phyloP scores from a whole-genome alignment of 371 early-diverging fungal species.

The Apophysomyces variabilis region DNA sequence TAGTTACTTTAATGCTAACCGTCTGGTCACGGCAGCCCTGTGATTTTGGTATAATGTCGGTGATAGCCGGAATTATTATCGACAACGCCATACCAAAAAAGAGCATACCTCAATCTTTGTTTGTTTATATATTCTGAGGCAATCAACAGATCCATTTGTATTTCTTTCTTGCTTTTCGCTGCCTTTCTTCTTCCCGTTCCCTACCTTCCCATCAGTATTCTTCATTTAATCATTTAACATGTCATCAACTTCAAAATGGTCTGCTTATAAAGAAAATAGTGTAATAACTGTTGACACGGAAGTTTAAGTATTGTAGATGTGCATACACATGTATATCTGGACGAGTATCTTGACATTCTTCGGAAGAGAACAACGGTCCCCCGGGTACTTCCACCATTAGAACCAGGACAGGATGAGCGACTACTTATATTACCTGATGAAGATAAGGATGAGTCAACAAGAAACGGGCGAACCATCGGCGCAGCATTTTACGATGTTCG shows the following conservation, averaged over 20 bases:
- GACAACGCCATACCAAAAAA: too few relatives aligned
- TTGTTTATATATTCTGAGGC: too few relatives aligned
- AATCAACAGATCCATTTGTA: too few relatives aligned
- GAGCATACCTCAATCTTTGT: too few relatives aligned
- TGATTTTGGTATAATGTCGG: too few relatives aligned
- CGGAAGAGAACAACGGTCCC: constrained; percentile 21
- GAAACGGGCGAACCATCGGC: constrained; percentile 27
- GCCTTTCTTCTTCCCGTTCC: neutral
- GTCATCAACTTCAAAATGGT: neutral
- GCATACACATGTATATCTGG: constrained; percentile 27
- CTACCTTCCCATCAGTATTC: neutral
- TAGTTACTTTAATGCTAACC: too few relatives aligned
- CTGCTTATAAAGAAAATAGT: neutral
- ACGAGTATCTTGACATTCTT: constrained; percentile 27
- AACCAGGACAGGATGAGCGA: constrained; percentile 25
- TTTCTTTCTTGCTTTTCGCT: neutral
- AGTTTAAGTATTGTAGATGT: constrained; percentile 20
- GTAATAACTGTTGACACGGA: neutral
- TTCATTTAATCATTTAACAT: neutral
- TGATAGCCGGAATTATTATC: too few relatives aligned
- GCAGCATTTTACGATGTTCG: constrained; percentile 23
- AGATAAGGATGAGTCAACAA: constrained; percentile 24
- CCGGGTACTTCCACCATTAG: constrained; percentile 22
- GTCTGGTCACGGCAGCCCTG: too few relatives aligned
- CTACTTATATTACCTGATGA: constrained; percentile 25